These are phyloP conservation scores for Biscogniauxia sp. DNA, from an alignment of 2,329 filamentous ascomycete species.

Conservation along the genomic window DNA sequence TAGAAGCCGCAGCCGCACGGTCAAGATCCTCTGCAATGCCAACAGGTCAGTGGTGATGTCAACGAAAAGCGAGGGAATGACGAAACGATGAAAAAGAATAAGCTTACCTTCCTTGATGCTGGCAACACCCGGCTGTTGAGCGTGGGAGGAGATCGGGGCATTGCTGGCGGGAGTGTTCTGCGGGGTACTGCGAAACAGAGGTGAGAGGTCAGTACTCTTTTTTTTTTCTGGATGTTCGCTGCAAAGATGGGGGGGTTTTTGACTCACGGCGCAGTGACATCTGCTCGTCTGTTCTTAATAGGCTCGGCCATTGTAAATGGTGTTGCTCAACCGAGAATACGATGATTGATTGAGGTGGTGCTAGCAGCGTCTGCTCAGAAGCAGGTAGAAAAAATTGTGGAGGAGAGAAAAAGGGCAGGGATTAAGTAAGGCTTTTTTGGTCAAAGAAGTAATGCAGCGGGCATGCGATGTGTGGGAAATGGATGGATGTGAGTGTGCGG, in stretches of 20 bases:
- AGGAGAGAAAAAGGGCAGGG: constrained; percentile 25
- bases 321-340: constrained; percentile 22
- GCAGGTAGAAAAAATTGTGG: constrained; percentile 23
- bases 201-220: constrained; percentile 30
- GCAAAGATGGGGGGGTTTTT: constrained; percentile 17
- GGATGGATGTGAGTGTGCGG: constrained; percentile 2
- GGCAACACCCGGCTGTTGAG: constrained; percentile 87
- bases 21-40: constrained; percentile 76
- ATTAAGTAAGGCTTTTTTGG: constrained; percentile 18
- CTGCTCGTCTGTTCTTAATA: constrained; percentile 62
- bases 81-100: neutral
- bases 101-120: constrained; percentile 94
- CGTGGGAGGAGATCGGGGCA: constrained; percentile 95
- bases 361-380: constrained; percentile 11
- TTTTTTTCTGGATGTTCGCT: constrained; percentile 10
- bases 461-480: constrained; percentile 6
- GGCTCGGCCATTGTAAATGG: constrained; percentile 57
- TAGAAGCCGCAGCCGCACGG: constrained; percentile 78
- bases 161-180: constrained; percentile 96
- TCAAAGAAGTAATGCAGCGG: constrained; percentile 9
- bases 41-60: constrained; percentile 20
- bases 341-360: constrained; percentile 16
- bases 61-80: constrained; percentile 1
- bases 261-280: constrained; percentile 59
- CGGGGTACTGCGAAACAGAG: constrained; percentile 69